Evolutionary conservation across 306 rosid genomes (phyloP).

Genomic region (Vicia faba): DNA sequence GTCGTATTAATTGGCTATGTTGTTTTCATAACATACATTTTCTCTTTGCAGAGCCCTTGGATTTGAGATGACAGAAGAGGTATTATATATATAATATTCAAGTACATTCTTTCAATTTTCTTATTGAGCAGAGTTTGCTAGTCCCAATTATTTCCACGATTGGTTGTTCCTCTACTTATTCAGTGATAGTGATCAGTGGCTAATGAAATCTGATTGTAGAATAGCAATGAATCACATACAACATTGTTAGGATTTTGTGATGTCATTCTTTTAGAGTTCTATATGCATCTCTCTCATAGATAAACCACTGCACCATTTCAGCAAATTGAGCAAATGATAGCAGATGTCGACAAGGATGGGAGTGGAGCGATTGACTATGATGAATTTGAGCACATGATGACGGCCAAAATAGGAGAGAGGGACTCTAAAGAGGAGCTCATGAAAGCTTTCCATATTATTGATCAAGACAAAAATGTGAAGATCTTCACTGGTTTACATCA

Average conservation of each 20-base stretch:
- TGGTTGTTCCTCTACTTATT: too few relatives aligned
- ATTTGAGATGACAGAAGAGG: conserved; percentile 73
- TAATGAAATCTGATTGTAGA: too few relatives aligned
- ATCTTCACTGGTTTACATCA: conserved; percentile 19
- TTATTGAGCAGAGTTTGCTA: not conserved
- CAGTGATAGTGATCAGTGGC: too few relatives aligned
- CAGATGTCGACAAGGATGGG: conserved; percentile 94
- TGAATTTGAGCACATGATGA: conserved; percentile 93
- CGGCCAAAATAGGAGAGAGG: conserved; percentile 92
- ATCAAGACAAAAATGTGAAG: conserved; percentile 71
- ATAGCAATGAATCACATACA: too few relatives aligned
- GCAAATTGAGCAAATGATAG: conserved; percentile 93
- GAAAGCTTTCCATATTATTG: conserved; percentile 88
- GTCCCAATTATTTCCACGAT: too few relatives aligned
- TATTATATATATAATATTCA: not conserved
- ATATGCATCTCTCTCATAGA: conserved; percentile 41
- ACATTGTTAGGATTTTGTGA: too few relatives aligned
- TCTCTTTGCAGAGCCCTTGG: conserved; percentile 86
- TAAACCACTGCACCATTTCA: conserved; percentile 47
- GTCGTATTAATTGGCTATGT: conserved; percentile 22
- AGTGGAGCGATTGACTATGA: conserved; percentile 94
- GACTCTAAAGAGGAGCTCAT: conserved; percentile 89
- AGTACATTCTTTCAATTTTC: not conserved
- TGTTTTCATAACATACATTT: conserved; percentile 21
- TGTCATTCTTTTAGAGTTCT: conserved; percentile 16